Evolutionary conservation across 2,329 filamentous ascomycete genomes (phyloP).

Genomic region (Cercospora sojina): DNA sequence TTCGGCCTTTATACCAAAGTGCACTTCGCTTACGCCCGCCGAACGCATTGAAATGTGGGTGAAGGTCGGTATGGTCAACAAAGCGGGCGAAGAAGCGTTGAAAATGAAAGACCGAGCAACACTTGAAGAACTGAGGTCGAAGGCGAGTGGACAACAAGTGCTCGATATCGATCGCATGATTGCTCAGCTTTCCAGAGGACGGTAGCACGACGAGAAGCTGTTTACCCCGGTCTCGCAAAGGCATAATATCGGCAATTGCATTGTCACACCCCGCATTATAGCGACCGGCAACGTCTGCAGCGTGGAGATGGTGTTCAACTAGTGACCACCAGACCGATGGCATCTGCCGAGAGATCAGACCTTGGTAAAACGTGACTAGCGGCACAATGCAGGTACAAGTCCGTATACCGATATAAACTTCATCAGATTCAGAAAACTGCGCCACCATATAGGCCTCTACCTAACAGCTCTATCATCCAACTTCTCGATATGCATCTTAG

Average conservation of each 20-base stretch:
- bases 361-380: not conserved
- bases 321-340: not conserved
- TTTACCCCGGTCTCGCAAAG: not conserved
- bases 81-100: slow-evolving; percentile 88
- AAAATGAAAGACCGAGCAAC: slow-evolving; percentile 74
- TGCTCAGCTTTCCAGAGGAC: slow-evolving; percentile 45
- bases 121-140: slow-evolving; percentile 71
- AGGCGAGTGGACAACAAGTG: slow-evolving; percentile 66
- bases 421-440: not conserved
- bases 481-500: slow-evolving; percentile 1
- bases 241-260: slow-evolving; percentile 1
- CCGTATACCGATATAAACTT: not conserved
- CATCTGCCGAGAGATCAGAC: slow-evolving; percentile 9
- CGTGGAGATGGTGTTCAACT: not conserved
- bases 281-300: not conserved
- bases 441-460: not conserved
- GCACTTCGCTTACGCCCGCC: slow-evolving; percentile 64
- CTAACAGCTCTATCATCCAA: not conserved
- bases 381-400: not conserved
- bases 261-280: not conserved
- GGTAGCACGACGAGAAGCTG: slow-evolving; percentile 18
- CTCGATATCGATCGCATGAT: slow-evolving; percentile 82
- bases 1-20: slow-evolving; percentile 82
- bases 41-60: slow-evolving; percentile 90
- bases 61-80: slow-evolving; percentile 85